Evolutionary conservation across 306 rosid genomes (phyloP).

Genomic region (Clitoria ternatea): DNA sequence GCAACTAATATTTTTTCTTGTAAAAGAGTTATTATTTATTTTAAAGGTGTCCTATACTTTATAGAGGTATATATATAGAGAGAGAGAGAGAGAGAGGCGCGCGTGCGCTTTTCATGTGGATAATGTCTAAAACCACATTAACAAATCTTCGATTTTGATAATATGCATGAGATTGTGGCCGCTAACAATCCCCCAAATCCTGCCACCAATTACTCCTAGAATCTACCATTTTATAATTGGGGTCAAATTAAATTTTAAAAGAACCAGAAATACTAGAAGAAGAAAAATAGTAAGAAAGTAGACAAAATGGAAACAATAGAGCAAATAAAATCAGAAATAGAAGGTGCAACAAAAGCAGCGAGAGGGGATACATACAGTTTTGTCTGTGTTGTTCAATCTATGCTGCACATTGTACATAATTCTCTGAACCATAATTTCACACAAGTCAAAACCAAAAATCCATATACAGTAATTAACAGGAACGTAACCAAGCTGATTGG

Average conservation of each 20-base stretch:
- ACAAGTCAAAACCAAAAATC: slow-evolving; percentile 22
- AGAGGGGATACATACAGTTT: slow-evolving; percentile 1
- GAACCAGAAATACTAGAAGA: background rate
- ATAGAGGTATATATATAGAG: too few species aligned
- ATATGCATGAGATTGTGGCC: slow-evolving; percentile 53
- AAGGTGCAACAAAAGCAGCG: slow-evolving; percentile 10
- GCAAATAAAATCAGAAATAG: background rate
- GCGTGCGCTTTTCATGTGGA: too few species aligned
- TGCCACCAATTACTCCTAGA: slow-evolving; percentile 82
- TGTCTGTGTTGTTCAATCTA: slow-evolving; percentile 12
- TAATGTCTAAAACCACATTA: background rate
- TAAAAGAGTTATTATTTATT: too few species aligned
- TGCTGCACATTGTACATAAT: slow-evolving; percentile 20
- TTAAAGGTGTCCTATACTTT: too few species aligned
- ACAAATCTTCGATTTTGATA: slow-evolving; percentile 28
- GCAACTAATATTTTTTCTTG: too few species aligned
- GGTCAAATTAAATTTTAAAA: background rate
- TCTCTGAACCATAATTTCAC: slow-evolving; percentile 25
- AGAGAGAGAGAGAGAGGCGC: too few species aligned
- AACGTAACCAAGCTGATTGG: background rate
- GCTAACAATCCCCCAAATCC: slow-evolving; percentile 71
- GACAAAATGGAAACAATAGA: slow-evolving; percentile 23
- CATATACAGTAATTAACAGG: background rate
- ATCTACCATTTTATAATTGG: slow-evolving; percentile 20
- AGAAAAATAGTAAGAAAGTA: slow-evolving; percentile 1